Evolutionary conservation across 371 early-diverging fungal species (phyloP).

Genomic region (Mucor indicus): DNA sequence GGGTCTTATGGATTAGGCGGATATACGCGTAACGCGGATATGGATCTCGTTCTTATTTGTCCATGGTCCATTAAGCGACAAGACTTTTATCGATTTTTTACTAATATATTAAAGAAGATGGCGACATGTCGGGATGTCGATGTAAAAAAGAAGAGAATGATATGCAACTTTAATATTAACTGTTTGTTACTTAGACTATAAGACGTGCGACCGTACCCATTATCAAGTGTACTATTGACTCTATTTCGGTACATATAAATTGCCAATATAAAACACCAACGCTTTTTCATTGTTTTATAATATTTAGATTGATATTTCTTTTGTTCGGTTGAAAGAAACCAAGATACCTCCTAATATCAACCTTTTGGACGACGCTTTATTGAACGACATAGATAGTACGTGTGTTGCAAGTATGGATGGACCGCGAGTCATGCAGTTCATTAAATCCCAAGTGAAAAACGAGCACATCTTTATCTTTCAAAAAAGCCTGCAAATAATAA

Average conservation of each 20-base stretch:
- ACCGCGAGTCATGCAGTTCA: constrained; percentile 34
- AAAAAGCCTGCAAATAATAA: constrained; percentile 23
- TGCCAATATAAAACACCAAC: too few species aligned
- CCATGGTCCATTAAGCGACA: constrained; percentile 15
- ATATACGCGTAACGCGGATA: constrained; percentile 28
- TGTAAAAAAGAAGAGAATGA: constrained; percentile 10
- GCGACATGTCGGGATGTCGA: constrained; percentile 22
- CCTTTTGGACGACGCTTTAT: constrained; percentile 25
- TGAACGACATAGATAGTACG: constrained; percentile 21
- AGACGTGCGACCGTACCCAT: constrained; percentile 36
- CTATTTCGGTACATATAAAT: constrained; percentile 23
- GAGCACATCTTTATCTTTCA: constrained; percentile 18
- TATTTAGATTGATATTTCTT: constrained; percentile 36
- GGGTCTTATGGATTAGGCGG: constrained; percentile 42
- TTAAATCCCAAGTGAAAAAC: constrained; percentile 7
- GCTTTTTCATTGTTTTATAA: too few species aligned
- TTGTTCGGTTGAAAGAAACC: constrained; percentile 24
- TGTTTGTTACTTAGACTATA: constrained; percentile 17
- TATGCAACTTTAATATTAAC: not conserved
- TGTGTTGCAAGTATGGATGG: constrained; percentile 41
- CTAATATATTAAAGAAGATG: constrained; percentile 14
- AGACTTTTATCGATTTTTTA: constrained; percentile 24
- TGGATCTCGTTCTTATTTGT: constrained; percentile 32
- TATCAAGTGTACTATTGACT: constrained; percentile 31
- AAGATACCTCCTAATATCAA: constrained; percentile 13